phyloP scores from a whole-genome alignment of 176 grass and related monocot species.

The Eremochloa ophiuroides region DNA sequence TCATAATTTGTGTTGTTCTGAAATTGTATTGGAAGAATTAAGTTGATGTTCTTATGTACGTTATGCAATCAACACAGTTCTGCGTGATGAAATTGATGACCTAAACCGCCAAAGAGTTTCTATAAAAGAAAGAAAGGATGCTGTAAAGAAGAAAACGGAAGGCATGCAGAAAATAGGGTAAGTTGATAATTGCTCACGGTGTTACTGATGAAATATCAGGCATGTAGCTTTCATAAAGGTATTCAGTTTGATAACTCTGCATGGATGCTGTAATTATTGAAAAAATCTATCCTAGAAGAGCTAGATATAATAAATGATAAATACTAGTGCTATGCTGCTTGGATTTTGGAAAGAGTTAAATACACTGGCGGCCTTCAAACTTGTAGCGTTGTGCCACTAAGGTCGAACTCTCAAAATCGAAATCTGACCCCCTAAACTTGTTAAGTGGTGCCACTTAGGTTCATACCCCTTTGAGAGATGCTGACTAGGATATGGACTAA shows the following conservation, averaged over 20 bases:
- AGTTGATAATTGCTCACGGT: constrained; percentile 14
- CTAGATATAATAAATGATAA: background rate
- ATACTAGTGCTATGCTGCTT: background rate
- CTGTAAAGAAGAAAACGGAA: constrained; percentile 58
- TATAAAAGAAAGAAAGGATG: constrained; percentile 49
- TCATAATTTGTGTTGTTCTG: constrained; percentile 13
- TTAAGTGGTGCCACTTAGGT: no score
- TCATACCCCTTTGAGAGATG: no score
- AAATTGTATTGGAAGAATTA: background rate
- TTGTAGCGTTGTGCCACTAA: no score
- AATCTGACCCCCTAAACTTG: no score
- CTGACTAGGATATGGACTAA: no score
- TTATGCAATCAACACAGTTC: constrained; percentile 43
- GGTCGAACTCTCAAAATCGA: no score
- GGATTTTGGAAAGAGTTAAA: background rate
- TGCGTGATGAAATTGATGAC: constrained; percentile 49
- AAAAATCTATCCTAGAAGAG: background rate
- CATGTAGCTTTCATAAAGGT: background rate
- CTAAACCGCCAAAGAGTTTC: constrained; percentile 51
- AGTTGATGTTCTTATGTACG: constrained; percentile 16
- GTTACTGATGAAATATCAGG: background rate
- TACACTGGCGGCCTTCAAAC: no score
- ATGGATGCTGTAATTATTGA: background rate
- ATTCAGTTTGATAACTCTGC: background rate
- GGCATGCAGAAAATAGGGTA: constrained; percentile 51